Base-by-base conservation (phyloP, 2,329 filamentous ascomycete genomes). In the Cytospora chrysosperma region DNA sequence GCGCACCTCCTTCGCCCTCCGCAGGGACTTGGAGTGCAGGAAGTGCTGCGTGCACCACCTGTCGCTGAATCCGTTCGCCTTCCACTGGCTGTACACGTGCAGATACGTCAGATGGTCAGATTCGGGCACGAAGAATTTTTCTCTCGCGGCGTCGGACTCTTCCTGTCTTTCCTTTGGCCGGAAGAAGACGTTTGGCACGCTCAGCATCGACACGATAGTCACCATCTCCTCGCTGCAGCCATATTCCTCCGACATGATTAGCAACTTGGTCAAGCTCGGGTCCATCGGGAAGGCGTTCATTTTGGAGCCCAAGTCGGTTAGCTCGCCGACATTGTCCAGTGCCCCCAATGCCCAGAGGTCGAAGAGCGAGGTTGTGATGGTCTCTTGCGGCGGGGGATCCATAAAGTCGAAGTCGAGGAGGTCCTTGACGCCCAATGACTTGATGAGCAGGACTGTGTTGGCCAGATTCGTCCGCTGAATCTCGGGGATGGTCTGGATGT, bases 261-360 rank as follows among this genome's bases (percentile, higher is more conserved):
- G 85, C 15, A 99, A 86, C 76, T 99, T 99, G 9, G 94, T 93
- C 12, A 99, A 82, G 0, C 93, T 93, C 0, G 95, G 95, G 68
- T 99, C 95, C 94, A 99, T 99, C 0, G 95, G 95, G 71, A 98
- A 99, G 1, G 92, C 90, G 28, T 95, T 97, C 95, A 99, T 99
- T 69, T 91, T 93, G 52, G 86, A 87, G 32, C 95, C 95, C 1
- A 99, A 85, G 0, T 86, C 81, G 0, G 95, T 99, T 28, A 99
- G 83, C 68, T 97, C 92, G 40, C 95, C 96, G 19, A 98, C 84
- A 70, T 99, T 97, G 74, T 97, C 92, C 15, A 99, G 78, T 0
- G 95, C 94, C 1, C 95, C 95, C 0, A 99, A 82, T 0, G 95
- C 93, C 95, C 95, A 99, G 0, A 99, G 85, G 71, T 99, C 95